Evolutionary conservation across 352 stramenopile species (phyloP).

Genomic region (Phytophthora melonis): DNA sequence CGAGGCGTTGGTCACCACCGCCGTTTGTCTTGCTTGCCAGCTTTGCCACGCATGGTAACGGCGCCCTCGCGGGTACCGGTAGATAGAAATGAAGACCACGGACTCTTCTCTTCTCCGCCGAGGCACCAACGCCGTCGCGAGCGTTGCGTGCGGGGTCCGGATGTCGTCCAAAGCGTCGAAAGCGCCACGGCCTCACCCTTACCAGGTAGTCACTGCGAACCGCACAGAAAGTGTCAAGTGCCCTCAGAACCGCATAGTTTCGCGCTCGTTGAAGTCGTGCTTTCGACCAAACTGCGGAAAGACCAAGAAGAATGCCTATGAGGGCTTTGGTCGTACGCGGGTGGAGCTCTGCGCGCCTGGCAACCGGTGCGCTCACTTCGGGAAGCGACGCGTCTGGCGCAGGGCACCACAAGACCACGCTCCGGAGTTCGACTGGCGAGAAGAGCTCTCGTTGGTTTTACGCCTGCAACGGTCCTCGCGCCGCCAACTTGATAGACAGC

Average conservation of each 20-base stretch:
- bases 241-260: slow-evolving; percentile 30
- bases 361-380: slow-evolving; percentile 36
- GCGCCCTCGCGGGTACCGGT: neutral
- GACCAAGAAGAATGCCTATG: neutral
- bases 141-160: slow-evolving; percentile 31
- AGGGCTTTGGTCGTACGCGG: neutral
- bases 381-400: slow-evolving; percentile 31
- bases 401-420: slow-evolving; percentile 16
- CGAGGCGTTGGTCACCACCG: neutral
- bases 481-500: neutral
- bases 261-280: neutral
- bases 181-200: slow-evolving; percentile 7
- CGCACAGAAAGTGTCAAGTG: slow-evolving; percentile 6
- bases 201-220: neutral
- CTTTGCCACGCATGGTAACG: slow-evolving; percentile 1
- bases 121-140: slow-evolving; percentile 31
- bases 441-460: slow-evolving; percentile 23
- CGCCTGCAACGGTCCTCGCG: slow-evolving; percentile 15
- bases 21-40: neutral
- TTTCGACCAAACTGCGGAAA: slow-evolving; percentile 1
- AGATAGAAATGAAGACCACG: neutral
- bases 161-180: slow-evolving; percentile 26
- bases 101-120: slow-evolving; percentile 6
- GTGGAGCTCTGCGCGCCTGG: neutral
- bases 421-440: slow-evolving; percentile 20